phyloP scores from a whole-genome alignment of 1,139 yeast genomes.

The Kurtzmaniella natalensis region DNA sequence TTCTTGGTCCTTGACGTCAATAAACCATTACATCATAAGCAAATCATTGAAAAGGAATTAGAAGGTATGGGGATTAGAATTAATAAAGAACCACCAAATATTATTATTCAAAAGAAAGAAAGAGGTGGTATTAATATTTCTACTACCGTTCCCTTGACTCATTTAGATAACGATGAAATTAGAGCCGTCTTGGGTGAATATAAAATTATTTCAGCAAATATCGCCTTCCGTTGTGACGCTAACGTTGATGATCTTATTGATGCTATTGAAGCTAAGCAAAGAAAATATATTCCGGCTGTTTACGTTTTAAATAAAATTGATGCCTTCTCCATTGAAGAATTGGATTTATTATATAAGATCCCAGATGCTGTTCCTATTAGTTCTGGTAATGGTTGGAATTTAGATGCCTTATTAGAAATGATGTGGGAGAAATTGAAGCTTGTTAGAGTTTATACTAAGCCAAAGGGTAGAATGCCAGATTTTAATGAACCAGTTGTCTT shows the following conservation, averaged over 20 bases:
- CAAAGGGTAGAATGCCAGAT: constrained; percentile 92
- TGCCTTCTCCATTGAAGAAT: constrained; percentile 87
- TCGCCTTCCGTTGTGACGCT: constrained; percentile 95
- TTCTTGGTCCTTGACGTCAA: constrained; percentile 94
- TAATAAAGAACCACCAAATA: constrained; percentile 89
- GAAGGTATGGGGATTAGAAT: constrained; percentile 97
- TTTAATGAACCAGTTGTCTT: constrained; percentile 92
- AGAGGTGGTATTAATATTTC: constrained; percentile 94
- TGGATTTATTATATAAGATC: constrained; percentile 81
- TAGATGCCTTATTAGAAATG: constrained; percentile 85
- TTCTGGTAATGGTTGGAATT: constrained; percentile 93
- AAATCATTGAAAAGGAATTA: constrained; percentile 86
- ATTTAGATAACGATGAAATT: constrained; percentile 86
- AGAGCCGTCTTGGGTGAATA: constrained; percentile 95
- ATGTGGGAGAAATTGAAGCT: constrained; percentile 92
- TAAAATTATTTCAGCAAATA: constrained; percentile 93
- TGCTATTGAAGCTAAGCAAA: constrained; percentile 83
- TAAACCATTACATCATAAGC: constrained; percentile 91
- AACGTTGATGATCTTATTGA: constrained; percentile 94
- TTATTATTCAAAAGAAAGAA: constrained; percentile 85
- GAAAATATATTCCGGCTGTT: constrained; percentile 92
- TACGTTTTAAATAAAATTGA: constrained; percentile 95
- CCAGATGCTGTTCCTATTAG: constrained; percentile 97
- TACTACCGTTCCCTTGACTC: constrained; percentile 87
- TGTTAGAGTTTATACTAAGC: constrained; percentile 95